A percentile compares a stretch with the other conserved stretches of the same genome.
Conservation (phyloP, 2,329 filamentous ascomycete species). For the Colletotrichum sp. region DNA sequence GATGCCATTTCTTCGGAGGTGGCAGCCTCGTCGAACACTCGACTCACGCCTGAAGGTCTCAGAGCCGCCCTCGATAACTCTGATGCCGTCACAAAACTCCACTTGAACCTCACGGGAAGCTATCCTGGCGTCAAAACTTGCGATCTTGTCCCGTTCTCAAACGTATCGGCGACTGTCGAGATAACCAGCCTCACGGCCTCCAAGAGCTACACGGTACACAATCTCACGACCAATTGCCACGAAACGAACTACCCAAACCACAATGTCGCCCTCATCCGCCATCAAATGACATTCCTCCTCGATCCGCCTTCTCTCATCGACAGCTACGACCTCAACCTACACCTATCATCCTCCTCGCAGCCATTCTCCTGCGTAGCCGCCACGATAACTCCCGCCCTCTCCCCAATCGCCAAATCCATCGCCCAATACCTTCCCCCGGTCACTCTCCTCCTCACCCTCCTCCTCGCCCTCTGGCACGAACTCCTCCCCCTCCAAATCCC, state of each 20-base stretch:
- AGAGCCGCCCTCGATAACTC: not conserved
- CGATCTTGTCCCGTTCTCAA: accelerated
- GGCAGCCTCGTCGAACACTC: not conserved
- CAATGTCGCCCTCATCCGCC: not conserved
- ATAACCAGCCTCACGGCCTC: not conserved
- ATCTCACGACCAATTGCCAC: not conserved
- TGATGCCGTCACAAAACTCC: not conserved
- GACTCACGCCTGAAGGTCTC: not conserved
- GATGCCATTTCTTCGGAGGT: not conserved
- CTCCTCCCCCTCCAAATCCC: not conserved
- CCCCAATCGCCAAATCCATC: not conserved
- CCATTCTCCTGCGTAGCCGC: not conserved
- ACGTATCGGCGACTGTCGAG: not conserved
- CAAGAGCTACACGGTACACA: not conserved
- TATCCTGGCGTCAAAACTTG: not conserved
- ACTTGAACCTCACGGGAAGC: not conserved
- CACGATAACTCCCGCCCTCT: not conserved
- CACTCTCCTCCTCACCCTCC: not conserved
- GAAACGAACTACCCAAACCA: not conserved
- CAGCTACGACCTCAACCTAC: not conserved
- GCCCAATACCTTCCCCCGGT: not conserved
- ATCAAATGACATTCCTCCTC: not conserved
- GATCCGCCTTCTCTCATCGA: not conserved
- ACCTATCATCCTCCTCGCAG: not conserved
- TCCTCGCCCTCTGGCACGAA: not conserved